Evolutionary conservation across 345 rosid species (phyloP), one percentile per base, ranked within the genome.

Genomic region (Eucalyptus victrix): DNA sequence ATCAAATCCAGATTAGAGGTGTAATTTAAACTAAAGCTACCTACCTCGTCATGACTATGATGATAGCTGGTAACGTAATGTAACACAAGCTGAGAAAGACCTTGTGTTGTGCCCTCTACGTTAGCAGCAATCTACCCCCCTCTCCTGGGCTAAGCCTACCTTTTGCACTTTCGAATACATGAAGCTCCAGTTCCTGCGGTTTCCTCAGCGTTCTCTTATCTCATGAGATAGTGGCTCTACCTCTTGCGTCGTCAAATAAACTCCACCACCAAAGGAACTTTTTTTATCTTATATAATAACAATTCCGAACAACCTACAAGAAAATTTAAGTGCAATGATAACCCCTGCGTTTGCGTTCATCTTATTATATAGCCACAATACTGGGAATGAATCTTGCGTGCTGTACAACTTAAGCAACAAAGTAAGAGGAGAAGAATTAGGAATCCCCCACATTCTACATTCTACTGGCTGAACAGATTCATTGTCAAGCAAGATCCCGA

Each of bases 401-500:
- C 90, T 89, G 34, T 81, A 85, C 90, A 89, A 34, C 90, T 45
- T 4, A 30, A 28, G 47, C 28, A 56, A 34, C 45, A 60, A 30
- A 37, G 58, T 30, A 49, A 42, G 56, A 32, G 8, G 15, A 72
- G 45, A 37, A 37, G 45, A 72, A 37, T 19, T 10, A 72, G 45
- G 15, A 11, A 8, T 37, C 9, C 87, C 87, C 5, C 40, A 86
- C 12, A 7, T n/a, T 45, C 34, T 50, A 86, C 87, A 15, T 2
- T 45, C 56, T 47, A 86, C 87, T 16, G 30, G 47, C 83, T 21
- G 24, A 40, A 76, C 83, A 40, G 47, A 65, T 49, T 53, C 50
- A 42, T 30, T n/a, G 50, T 90, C 91, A 87, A 12, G 42, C 86
- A 49, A 87, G 49, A 83, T 91, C 93, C 28, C 76, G 90, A 90